Base-by-base conservation (phyloP, 305 asterid genomes). In the Petunia hybrid region DNA sequence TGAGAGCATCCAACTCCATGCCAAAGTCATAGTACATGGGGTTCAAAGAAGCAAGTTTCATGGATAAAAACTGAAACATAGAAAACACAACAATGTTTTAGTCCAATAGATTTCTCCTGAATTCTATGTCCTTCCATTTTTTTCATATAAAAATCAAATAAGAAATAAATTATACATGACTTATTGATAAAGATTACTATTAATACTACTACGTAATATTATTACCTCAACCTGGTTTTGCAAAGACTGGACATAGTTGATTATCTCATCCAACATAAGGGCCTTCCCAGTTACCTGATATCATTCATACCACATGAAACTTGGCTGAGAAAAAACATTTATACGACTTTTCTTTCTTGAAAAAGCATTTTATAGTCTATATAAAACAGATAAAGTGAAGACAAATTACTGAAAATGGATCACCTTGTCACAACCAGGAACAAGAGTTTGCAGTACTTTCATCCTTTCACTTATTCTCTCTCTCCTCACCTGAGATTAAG, bases 351-450 rank as follows among this genome's bases (percentile, higher is more conserved):
- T 59, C 6, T 59, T 59, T 2, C 64, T 59, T 12, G 16, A 2
- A 12, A 36, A 53, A n/a, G 59, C 59, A 14, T 8, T 62, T 6
- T 35, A 12, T 59, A 7, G 16, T 38, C 13, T 36, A 8, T 38
- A 8, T 38, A 36, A 10, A 65, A 53, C 36, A 43, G 55, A 38
- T 6, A 13, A 56, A 43, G n/a, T 45, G 38, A 57, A 39, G 56
- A 31, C 36, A 76, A 82, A 22, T 62, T 64, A 41, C 6, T 73
- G 6, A 76, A 80, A n/a, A 46, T 84, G 46, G 42, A 77, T 87
- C 77, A 93, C 97, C 97, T 92, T 92, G 86, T 91, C 92, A 85
- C 98, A 94, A 68, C 97, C 98, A 77, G 98, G 98, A 78, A 92
- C 98, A 84, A 94, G 89, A 60, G 89, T 89, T 77, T 94, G 97